Conservation (phyloP, 331 rosid genomes). For the Acacia concinna region DNA sequence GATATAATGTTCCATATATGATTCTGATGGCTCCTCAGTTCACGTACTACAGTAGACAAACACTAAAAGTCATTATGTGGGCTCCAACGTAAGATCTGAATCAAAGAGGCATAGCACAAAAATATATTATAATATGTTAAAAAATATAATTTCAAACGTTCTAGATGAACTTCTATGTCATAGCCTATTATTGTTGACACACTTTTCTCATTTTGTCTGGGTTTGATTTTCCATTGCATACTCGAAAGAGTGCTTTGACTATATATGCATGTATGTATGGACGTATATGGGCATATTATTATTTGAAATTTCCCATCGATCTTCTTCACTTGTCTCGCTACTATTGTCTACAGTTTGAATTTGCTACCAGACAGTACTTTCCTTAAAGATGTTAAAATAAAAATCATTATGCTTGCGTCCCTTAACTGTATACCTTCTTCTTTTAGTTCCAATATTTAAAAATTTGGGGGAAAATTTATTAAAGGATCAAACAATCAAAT, state of each 20-base stretch:
- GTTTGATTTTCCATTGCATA: not conserved
- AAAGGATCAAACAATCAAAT: too few species aligned
- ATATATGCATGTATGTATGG: not conserved
- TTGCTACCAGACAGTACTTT: not conserved
- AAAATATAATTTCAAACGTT: not conserved
- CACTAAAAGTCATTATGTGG: not conserved
- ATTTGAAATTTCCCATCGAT: not conserved
- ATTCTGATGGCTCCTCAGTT: not conserved
- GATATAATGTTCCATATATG: not conserved
- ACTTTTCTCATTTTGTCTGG: not conserved
- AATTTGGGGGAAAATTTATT: too few species aligned
- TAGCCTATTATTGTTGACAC: not conserved
- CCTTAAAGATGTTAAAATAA: not conserved
- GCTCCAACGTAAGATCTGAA: not conserved
- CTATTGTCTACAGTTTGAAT: not conserved
- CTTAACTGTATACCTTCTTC: too few species aligned
- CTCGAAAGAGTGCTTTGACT: not conserved
- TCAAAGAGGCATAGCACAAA: too few species aligned
- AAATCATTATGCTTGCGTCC: not conserved
- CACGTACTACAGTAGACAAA: not conserved
- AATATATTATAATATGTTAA: not conserved
- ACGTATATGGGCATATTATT: not conserved
- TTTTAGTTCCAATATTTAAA: too few species aligned
- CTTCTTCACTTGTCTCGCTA: not conserved
- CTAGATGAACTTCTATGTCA: not conserved